Conservation (phyloP, 1,139 yeast species). For the Suhomyces chickasaworum region DNA sequence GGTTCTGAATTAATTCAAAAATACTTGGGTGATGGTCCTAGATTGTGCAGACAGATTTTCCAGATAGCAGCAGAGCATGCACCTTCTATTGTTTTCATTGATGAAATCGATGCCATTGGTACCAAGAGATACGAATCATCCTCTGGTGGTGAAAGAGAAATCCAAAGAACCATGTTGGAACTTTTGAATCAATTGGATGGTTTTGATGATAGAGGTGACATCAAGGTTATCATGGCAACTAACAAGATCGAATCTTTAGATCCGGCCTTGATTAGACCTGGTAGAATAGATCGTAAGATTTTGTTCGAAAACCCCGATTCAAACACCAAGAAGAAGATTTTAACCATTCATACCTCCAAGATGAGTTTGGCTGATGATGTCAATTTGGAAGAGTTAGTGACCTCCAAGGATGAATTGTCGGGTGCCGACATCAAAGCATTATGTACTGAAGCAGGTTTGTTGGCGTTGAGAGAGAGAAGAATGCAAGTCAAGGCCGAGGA, state of each 20-base stretch:
- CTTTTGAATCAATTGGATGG: constrained; percentile 96
- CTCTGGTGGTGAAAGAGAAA: constrained; percentile 97
- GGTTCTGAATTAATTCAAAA: constrained; percentile 97
- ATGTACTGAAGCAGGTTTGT: constrained; percentile 95
- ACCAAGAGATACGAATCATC: constrained; percentile 95
- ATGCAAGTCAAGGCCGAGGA: constrained; percentile 98
- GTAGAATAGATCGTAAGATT: constrained; percentile 97
- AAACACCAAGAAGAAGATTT: constrained; percentile 87
- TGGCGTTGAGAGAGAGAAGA: constrained; percentile 95
- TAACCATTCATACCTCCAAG: constrained; percentile 90
- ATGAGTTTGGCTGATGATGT: constrained; percentile 91
- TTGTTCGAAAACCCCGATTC: constrained; percentile 96
- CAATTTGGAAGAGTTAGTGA: constrained; percentile 84
- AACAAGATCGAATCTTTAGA: constrained; percentile 93
- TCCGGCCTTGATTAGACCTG: constrained; percentile 98
- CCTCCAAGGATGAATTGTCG: constrained; percentile 90
- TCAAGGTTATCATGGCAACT: constrained; percentile 98
- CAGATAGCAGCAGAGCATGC: constrained; percentile 97
- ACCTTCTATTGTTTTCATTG: constrained; percentile 96
- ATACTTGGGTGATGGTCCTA: constrained; percentile 97
- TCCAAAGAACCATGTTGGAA: constrained; percentile 98
- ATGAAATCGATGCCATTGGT: constrained; percentile 99
- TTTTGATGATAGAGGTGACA: constrained; percentile 97
- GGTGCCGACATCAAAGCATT: constrained; percentile 99
- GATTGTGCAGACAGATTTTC: constrained; percentile 91